Conservation (phyloP, 1,284 basidiomycete genomes). For the Rhodotorula sp. region DNA sequence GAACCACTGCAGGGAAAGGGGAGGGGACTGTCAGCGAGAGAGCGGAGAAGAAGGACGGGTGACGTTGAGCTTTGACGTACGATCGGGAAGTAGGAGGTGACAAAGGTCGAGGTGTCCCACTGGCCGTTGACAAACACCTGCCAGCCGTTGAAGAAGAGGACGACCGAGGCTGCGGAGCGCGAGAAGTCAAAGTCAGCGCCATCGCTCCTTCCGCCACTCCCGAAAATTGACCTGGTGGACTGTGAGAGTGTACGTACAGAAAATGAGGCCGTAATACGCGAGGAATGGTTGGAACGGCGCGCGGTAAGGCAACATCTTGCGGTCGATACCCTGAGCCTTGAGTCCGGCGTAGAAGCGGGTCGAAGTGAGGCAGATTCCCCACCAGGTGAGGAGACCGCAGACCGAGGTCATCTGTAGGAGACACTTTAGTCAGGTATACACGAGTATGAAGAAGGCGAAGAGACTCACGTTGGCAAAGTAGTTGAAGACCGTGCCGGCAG, state of each 20-base stretch:
- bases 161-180: slow-evolving; percentile 10
- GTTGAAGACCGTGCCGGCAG: slow-evolving; percentile 32
- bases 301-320: slow-evolving; percentile 57
- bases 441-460: background rate
- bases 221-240: background rate
- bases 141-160: slow-evolving; percentile 41
- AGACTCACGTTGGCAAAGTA: slow-evolving; percentile 28
- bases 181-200: background rate
- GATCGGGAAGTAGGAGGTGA: slow-evolving; percentile 14
- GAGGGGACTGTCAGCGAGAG: too few relatives aligned
- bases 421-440: background rate
- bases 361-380: slow-evolving; percentile 63
- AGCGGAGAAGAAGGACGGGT: too few relatives aligned
- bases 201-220: too few relatives aligned
- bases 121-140: slow-evolving; percentile 56
- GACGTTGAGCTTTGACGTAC: background rate
- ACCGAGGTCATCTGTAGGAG: slow-evolving; percentile 6
- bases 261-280: slow-evolving; percentile 35
- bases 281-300: slow-evolving; percentile 46
- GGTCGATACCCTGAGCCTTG: slow-evolving; percentile 59
- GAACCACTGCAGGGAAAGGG: slow-evolving; percentile 52
- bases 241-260: background rate
- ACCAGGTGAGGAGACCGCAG: slow-evolving; percentile 57
- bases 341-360: slow-evolving; percentile 67
- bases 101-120: slow-evolving; percentile 47